Percentiles rank a stretch among this genome's conserved stretches.
These are phyloP conservation scores for Glebionis coronaria DNA, from an alignment of 129 eudicot species.

Conservation along the genomic window DNA sequence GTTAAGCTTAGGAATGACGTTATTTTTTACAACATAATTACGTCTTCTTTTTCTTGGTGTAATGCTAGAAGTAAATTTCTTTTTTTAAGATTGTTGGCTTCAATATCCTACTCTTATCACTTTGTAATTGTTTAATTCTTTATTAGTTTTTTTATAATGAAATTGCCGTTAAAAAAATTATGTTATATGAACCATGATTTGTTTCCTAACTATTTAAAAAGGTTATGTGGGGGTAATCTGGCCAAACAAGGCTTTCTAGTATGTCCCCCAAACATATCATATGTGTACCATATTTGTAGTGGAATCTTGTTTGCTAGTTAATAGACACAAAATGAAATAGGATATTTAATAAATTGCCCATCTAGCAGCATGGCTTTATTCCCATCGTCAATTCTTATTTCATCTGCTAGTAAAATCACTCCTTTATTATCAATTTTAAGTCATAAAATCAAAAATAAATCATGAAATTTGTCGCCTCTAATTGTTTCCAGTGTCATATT, in stretches of 20 bases:
- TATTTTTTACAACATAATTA: no score
- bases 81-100: no score
- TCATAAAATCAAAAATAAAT: background rate
- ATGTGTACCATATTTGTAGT: constrained; percentile 19
- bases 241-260: constrained; percentile 24
- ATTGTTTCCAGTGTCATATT: constrained; percentile 6
- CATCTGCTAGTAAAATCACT: background rate
- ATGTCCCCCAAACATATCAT: constrained; percentile 26
- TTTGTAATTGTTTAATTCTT: no score
- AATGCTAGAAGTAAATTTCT: no score
- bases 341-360: constrained; percentile 3
- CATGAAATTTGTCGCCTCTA: background rate
- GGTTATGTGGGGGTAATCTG: constrained; percentile 12
- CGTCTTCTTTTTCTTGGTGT: no score
- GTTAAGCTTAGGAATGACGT: no score
- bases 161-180: no score
- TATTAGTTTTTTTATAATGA: no score
- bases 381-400: constrained; percentile 19
- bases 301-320: constrained; percentile 28
- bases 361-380: constrained; percentile 28
- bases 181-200: no score
- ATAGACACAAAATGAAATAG: constrained; percentile 23
- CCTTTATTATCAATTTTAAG: background rate
- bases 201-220: no score
- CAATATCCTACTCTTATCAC: no score